Base-by-base conservation (phyloP, 495 filamentous ascomycete genomes). In the Tuber umbilicatum region DNA sequence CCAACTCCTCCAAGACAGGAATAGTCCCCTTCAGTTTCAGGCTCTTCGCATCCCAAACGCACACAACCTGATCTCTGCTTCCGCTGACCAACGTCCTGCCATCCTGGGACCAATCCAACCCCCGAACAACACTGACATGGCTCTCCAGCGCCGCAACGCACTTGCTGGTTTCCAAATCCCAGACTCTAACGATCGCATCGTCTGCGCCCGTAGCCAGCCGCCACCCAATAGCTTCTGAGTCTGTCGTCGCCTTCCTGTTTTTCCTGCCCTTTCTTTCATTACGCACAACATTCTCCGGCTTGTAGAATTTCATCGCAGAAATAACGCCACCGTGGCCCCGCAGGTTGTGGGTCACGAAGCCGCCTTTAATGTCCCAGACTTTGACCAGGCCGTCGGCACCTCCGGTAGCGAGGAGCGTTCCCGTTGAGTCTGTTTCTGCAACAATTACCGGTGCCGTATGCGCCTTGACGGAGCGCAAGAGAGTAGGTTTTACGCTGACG, bases 311-410 rank as follows among this genome's bases (percentile, higher is more conserved):
- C 38, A 98, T 86, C 9, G 95, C 92, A 9, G 95, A 97, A 37
- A 99, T 88, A 47, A 98, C 88, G 9, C 95, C 93, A 77, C 92
- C 91, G 74, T 94, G 94, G 23, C 94, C 95, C 77, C 93, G 90
- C 82, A 99, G 94, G 2, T 93, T 97, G 83, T 99, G 95, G 23
- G 95, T 99, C 39, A 93, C 89, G 82, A 90, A 98, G 21, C 95
- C 96, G 27, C 92, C 93, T 74, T 87, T 85, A 50, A 99, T 94
- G 85, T 99, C 96, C 93, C 93, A 98, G 71, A 99, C 90, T 83
- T 99, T 99, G 76, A 97, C 91, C 5, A 90, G 87, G 39, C 95
- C 95, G 84, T 98, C 95, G 12, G 95, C 92, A 38, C 89, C 92
- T 72, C 95, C 95, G 31, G 94, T 97, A 47, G 94, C 95, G 60